Conservation (phyloP, 805 yeast genomes). For the Hyphopichia homilentoma region DNA sequence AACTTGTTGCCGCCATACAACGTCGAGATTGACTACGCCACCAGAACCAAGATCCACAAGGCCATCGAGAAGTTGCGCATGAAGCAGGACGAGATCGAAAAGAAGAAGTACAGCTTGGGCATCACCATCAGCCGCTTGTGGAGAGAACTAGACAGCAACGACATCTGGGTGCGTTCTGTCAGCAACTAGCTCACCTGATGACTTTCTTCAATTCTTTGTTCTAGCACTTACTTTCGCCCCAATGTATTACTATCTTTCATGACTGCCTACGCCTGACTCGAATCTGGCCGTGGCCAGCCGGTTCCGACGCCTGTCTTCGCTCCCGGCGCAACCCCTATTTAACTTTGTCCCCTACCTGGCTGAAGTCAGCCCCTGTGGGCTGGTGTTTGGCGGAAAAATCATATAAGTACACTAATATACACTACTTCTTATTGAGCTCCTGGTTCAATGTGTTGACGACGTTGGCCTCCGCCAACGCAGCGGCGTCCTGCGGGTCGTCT, state of each 20-base stretch:
- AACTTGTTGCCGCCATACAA: constrained; percentile 41
- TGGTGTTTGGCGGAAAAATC: not conserved
- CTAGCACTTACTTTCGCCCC: too few relatives aligned
- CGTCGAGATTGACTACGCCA: constrained; percentile 40
- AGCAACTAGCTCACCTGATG: not conserved
- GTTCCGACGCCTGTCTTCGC: too few relatives aligned
- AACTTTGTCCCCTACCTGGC: not conserved
- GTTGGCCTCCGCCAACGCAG: constrained; percentile 16
- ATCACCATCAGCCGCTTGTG: constrained; percentile 40
- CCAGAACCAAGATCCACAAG: constrained; percentile 34
- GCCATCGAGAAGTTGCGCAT: constrained; percentile 37
- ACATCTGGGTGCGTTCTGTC: constrained; percentile 36
- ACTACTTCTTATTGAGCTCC: constrained; percentile 13
- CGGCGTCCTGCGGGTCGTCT: constrained; percentile 4
- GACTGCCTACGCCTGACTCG: too few relatives aligned
- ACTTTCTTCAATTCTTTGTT: too few relatives aligned
- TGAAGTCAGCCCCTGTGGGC: not conserved
- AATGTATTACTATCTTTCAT: too few relatives aligned
- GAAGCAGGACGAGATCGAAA: constrained; percentile 40
- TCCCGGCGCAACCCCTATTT: too few relatives aligned
- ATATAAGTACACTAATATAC: not conserved
- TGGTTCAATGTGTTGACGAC: constrained; percentile 20
- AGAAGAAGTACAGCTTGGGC: constrained; percentile 39
- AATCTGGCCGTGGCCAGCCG: too few relatives aligned
- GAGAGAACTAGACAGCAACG: constrained; percentile 40